Evolutionary conservation across 805 yeast species (phyloP), one percentile per base, ranked within the genome.

Genomic region (Geotrichum ghanense): DNA sequence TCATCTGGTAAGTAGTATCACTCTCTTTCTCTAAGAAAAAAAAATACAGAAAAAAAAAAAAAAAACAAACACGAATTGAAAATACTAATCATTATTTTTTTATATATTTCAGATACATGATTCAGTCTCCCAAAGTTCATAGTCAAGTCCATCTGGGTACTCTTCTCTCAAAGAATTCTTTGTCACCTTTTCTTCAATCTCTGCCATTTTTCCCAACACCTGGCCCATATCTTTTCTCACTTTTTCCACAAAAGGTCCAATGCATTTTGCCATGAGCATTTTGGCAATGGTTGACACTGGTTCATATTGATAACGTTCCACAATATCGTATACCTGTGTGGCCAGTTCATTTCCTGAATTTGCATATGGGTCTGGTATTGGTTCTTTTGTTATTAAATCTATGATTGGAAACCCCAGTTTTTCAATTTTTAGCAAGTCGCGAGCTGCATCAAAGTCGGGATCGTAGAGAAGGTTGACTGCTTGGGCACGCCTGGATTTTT

Each of bases 1-100:
- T 2, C 40, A 40, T 16, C 43, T 45, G 19, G 53, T 53, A 44
- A 48, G 54, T 42, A 31, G 12, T 31, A 31, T 6, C 17, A n/a
- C n/a, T n/a, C n/a, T n/a, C n/a, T n/a, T n/a, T n/a, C n/a, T n/a
- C n/a, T n/a, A n/a, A n/a, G n/a, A n/a, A n/a, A n/a, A n/a, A n/a
- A n/a, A n/a, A n/a, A n/a, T n/a, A n/a, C n/a, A n/a, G n/a, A n/a
- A n/a, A n/a, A n/a, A n/a, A n/a, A n/a, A n/a, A n/a, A n/a, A n/a
- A n/a, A n/a, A n/a, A n/a, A n/a, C n/a, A n/a, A n/a, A n/a, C n/a
- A n/a, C n/a, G n/a, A n/a, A n/a, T n/a, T n/a, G n/a, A n/a, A n/a
- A n/a, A n/a, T n/a, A n/a, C n/a, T n/a, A n/a, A n/a, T n/a, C n/a
- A n/a, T n/a, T n/a, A n/a, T n/a, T n/a, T n/a, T n/a, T n/a, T n/a